Evolutionary conservation across 108 stramenopile species (phyloP), one percentile per base, ranked within the genome.

Genomic region (Cyclotella sp.): DNA sequence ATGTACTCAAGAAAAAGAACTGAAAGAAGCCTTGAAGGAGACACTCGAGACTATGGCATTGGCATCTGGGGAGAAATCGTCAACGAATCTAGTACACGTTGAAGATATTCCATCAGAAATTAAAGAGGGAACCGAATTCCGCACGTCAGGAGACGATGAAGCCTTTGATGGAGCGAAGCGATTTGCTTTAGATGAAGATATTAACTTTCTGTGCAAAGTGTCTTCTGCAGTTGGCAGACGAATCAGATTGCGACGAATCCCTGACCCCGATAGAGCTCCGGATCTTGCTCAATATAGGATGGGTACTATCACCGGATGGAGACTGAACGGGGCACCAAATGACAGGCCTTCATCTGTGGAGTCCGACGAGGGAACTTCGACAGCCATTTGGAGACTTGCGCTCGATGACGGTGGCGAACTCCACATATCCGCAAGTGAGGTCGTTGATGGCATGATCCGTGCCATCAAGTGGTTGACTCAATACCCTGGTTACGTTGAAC

Each of bases 1-100:
- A 60, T 86, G 84, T 39, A 62, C 72, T 13, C 66, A 81, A 60
- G 94, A 95, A 72, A 72, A 79, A n/a, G 69, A 76, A 11, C 69
- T 95, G 54, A 93, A 93, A 74, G 79, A 82, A 28, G 84, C 74
- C 27, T 72, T 95, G 63, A 93, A 95, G 70, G 90, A 89, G 58
- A 85, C 86, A 0, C 72, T 95, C 12, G 94, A 95, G 79, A 75
- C 72, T 68, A 79, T 81, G 81, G 68, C 78, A 52, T 84, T 75
- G 68, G 68, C 70, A 18, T 28, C 70, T 19, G 68, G 63, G 19
- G 72, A 67, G 28, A 68, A 69, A n/a, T 39, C 24, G 7, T 30
- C 57, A 21, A 47, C 46, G 0, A 72, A 81, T 63, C 64, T 55
- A 0, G 55, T 15, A 24, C 55, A 63, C 22, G 46, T 39, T 24